These are phyloP conservation scores for Boletus rufocinnamomeus DNA, from an alignment of 768 basidiomycete genomes.

Conservation along the genomic window DNA sequence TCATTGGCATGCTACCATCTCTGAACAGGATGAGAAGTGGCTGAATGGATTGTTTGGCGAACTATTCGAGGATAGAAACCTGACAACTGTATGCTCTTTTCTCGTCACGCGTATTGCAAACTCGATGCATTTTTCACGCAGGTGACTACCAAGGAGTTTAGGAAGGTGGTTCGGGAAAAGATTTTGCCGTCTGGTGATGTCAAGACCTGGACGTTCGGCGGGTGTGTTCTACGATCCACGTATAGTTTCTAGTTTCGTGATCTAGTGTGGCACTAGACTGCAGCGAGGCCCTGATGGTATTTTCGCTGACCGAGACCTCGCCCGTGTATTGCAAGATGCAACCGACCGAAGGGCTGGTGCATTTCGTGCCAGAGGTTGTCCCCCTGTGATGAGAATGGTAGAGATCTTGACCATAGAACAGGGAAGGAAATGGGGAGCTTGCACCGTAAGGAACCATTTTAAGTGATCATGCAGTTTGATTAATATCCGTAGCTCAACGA, in stretches of 20 bases:
- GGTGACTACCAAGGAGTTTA: constrained; percentile 27
- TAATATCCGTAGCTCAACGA: constrained; percentile 54
- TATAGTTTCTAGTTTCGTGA: neutral
- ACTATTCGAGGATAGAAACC: constrained; percentile 44
- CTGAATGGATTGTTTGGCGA: constrained; percentile 47
- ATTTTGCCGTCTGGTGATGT: constrained; percentile 22
- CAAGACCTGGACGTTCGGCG: constrained; percentile 56
- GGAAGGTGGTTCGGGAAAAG: constrained; percentile 14
- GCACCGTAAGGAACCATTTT: constrained; percentile 50
- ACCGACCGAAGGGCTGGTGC: constrained; percentile 61
- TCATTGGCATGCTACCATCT: constrained; percentile 67
- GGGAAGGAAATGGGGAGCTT: constrained; percentile 67
- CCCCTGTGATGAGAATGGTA: constrained; percentile 61
- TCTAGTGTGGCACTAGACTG: constrained; percentile 38
- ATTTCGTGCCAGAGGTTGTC: constrained; percentile 70
- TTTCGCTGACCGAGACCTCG: constrained; percentile 66
- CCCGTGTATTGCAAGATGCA: constrained; percentile 60
- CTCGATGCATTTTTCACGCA: constrained; percentile 2
- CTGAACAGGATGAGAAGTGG: constrained; percentile 57
- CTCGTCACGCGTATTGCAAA: neutral
- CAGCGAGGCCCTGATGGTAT: constrained; percentile 51
- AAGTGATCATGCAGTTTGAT: neutral
- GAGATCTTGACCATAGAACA: constrained; percentile 73
- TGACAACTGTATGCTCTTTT: constrained; percentile 37
- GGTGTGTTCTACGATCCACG: constrained; percentile 32